Conservation (phyloP, 1,139 yeast genomes). For the Debaryomyces coudertii region DNA sequence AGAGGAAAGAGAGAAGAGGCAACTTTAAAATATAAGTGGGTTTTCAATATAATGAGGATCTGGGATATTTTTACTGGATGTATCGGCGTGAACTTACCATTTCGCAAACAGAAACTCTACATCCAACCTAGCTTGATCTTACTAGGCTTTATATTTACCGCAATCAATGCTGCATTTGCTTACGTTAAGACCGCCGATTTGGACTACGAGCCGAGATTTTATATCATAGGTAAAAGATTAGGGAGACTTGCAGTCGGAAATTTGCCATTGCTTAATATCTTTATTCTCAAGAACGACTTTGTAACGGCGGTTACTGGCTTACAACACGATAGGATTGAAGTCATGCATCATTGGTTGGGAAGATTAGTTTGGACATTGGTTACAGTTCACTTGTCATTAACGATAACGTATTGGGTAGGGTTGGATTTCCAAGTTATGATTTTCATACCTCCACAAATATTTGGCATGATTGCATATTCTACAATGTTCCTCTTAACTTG, state of each 20-base stretch:
- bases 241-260: constrained; percentile 48
- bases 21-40: constrained; percentile 13
- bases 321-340: constrained; percentile 40
- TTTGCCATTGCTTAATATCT: constrained; percentile 40
- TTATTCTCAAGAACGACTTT: constrained; percentile 44
- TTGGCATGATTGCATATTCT: constrained; percentile 51
- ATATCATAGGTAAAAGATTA: constrained; percentile 47
- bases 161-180: constrained; percentile 32
- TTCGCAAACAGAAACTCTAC: constrained; percentile 22
- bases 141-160: constrained; percentile 29
- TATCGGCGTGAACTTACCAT: constrained; percentile 25
- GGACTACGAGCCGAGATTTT: constrained; percentile 40
- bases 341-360: constrained; percentile 51
- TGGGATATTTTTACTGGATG: constrained; percentile 37
- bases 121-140: constrained; percentile 47
- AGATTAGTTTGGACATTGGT: constrained; percentile 42
- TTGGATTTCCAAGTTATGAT: constrained; percentile 44
- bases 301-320: constrained; percentile 46
- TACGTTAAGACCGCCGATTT: constrained; percentile 38
- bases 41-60: constrained; percentile 29
- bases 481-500: constrained; percentile 40
- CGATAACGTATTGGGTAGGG: constrained; percentile 44
- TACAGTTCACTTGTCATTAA: constrained; percentile 39
- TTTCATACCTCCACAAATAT: constrained; percentile 52
- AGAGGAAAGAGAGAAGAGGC: constrained; percentile 10